Evolutionary conservation across 192 early-diverging fungal genomes (phyloP), one percentile per base, ranked within the genome.

Genomic region (Coemansia sp.): DNA sequence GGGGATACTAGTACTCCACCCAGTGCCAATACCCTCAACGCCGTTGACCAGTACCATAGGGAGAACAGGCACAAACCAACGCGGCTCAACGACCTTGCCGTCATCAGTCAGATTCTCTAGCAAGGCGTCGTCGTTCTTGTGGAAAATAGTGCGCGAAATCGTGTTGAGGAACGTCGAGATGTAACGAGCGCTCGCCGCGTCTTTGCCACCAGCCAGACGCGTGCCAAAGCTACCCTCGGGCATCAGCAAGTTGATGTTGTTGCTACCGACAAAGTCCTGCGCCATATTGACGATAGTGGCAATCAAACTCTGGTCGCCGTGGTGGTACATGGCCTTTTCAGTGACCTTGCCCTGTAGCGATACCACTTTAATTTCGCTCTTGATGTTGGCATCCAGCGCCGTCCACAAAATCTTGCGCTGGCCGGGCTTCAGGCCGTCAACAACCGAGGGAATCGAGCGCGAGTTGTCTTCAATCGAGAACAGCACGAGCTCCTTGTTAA

Each of bases 161-260:
- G 86, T 79, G 6, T 85, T 69, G 34, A 96, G 74, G 31, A 77
- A 84, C 0, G 95, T 96, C 72, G 90, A 92, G 65, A 99, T 93
- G 84, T 99, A 99, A 95, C 97, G 95, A 81, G 96, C 86, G 74
- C 89, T 91, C n/a, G 96, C 96, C 31, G 94, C 92, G 73, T 95
- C 94, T 75, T 97, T 95, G 37, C 94, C 95, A 54, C 97, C 94
- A 29, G 89, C 85, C 79, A 91, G 66, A 24, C 96, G 86, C 31
- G 93, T 96, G 66, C 97, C 97, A 70, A 99, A 99, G 66, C 94
- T 89, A 72, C 97, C 97, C 57, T 83, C 72, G 10, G 95, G 95
- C 53, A 89, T 79, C 44, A 99, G 69, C 60, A 98, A 64, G 41
- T 90, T 88, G 69, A 98, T 81, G 79, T 99, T 99, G 84, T 98